These are phyloP conservation scores for Trifolium pratense DNA, from an alignment of 306 rosid genomes.

Conservation along the genomic window DNA sequence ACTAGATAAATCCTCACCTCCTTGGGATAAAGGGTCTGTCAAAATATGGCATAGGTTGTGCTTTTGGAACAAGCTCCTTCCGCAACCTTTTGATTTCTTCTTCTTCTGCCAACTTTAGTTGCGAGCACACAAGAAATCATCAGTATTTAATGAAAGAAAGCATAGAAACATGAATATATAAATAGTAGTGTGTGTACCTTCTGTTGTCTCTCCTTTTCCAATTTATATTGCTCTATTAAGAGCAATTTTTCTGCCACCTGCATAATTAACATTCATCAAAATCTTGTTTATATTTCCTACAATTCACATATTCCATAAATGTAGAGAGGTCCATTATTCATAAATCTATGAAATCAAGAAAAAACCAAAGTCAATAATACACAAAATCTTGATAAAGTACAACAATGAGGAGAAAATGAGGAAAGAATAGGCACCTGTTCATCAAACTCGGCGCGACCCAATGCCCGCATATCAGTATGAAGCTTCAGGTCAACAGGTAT, in stretches of 20 bases:
- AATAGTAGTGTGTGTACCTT: conserved; percentile 55
- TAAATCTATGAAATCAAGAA: conserved; percentile 7
- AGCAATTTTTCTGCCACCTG: conserved; percentile 81
- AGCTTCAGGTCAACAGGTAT: conserved; percentile 71
- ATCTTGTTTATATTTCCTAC: not conserved
- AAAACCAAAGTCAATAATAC: not conserved
- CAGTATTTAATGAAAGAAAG: not conserved
- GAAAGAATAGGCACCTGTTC: conserved; percentile 59
- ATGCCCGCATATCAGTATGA: conserved; percentile 71
- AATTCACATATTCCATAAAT: not conserved
- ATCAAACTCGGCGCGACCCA: conserved; percentile 86
- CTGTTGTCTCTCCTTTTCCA: conserved; percentile 80
- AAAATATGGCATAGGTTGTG: conserved; percentile 98
- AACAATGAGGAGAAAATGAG: not conserved
- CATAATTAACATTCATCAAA: conserved; percentile 27
- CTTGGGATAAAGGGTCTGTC: conserved; percentile 95
- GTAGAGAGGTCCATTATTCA: not conserved
- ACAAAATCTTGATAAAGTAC: not conserved
- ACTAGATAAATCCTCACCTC: conserved; percentile 56
- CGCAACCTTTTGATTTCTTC: conserved; percentile 82
- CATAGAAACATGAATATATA: not conserved
- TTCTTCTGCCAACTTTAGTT: conserved; percentile 72
- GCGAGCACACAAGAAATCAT: conserved; percentile 14
- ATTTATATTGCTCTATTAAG: conserved; percentile 75
- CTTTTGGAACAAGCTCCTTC: conserved; percentile 87